A percentile compares a stretch with the other conserved stretches of the same genome.
Evolutionary conservation across 306 rosid genomes (phyloP).

Genomic region (Castanospermum australe): DNA sequence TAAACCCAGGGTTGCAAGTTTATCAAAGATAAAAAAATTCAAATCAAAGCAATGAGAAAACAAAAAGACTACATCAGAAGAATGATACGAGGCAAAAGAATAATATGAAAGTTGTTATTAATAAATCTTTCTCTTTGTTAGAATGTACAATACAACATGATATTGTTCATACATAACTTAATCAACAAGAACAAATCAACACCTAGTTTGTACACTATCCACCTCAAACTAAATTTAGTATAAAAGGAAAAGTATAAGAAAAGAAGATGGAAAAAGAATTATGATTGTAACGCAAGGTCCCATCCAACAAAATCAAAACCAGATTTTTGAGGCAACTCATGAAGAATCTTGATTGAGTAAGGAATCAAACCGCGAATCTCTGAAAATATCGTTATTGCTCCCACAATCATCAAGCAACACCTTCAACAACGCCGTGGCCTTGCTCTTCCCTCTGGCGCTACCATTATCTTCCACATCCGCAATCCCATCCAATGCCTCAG

Average conservation of each 20-base stretch:
- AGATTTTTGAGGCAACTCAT: not conserved
- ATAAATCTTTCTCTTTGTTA: not conserved
- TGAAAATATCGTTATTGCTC: not conserved
- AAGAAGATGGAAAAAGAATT: not conserved
- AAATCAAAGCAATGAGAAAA: not conserved
- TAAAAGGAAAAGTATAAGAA: not conserved
- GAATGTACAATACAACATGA: constrained; percentile 33
- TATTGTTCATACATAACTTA: constrained; percentile 18
- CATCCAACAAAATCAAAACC: not conserved
- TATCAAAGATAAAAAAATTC: not conserved
- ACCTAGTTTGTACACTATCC: constrained; percentile 34
- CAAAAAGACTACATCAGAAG: not conserved
- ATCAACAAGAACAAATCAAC: constrained; percentile 14
- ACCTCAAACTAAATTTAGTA: not conserved
- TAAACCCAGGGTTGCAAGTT: not conserved
- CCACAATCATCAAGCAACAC: constrained; percentile 41
- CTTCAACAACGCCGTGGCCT: constrained; percentile 56
- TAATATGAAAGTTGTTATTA: not conserved
- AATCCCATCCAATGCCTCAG: constrained; percentile 56
- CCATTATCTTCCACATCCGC: constrained; percentile 60
- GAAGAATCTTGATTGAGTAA: constrained; percentile 32
- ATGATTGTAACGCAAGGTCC: not conserved
- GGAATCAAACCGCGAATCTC: constrained; percentile 50
- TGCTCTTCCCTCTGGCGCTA: constrained; percentile 52
- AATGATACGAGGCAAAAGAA: not conserved